Percentiles rank a stretch among this genome's conserved stretches.
phyloP scores from a whole-genome alignment of 2,329 filamentous ascomycete genomes.

The Sporothrix luriei region DNA sequence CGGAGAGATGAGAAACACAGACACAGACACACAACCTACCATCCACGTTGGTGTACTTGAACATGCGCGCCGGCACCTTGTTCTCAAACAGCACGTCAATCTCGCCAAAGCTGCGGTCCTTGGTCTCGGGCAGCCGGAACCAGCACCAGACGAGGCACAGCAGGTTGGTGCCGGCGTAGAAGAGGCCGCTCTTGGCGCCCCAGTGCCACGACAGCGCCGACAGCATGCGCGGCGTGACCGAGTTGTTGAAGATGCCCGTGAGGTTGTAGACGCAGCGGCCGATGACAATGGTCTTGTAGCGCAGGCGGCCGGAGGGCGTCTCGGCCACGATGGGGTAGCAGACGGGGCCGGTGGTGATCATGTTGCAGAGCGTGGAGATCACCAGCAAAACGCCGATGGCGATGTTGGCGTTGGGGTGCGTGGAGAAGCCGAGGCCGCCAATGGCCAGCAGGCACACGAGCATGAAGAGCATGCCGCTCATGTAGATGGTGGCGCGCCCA shows the following conservation, averaged over 20 bases:
- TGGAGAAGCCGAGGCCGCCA: constrained; percentile 36
- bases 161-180: constrained; percentile 51
- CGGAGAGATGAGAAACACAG: background rate
- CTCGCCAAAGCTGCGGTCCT: constrained; percentile 57
- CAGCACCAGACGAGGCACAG: constrained; percentile 54
- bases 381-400: constrained; percentile 31
- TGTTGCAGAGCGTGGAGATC: constrained; percentile 39
- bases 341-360: constrained; percentile 46
- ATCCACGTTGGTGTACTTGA: constrained; percentile 20
- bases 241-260: constrained; percentile 34
- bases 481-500: constrained; percentile 35
- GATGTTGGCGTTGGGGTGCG: constrained; percentile 14
- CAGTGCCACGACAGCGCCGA: constrained; percentile 46
- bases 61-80: constrained; percentile 45
- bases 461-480: constrained; percentile 33
- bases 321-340: constrained; percentile 44
- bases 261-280: constrained; percentile 42
- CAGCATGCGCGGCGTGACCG: constrained; percentile 21
- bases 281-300: constrained; percentile 43
- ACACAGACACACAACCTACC: background rate
- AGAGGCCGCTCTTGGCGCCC: constrained; percentile 53
- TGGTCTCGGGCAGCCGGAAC: constrained; percentile 55
- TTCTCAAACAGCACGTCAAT: constrained; percentile 59
- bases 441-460: constrained; percentile 32
- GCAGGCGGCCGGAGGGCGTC: constrained; percentile 43